phyloP scores from a whole-genome alignment of 768 basidiomycete genomes.

The Tricholoma furcatifolium region DNA sequence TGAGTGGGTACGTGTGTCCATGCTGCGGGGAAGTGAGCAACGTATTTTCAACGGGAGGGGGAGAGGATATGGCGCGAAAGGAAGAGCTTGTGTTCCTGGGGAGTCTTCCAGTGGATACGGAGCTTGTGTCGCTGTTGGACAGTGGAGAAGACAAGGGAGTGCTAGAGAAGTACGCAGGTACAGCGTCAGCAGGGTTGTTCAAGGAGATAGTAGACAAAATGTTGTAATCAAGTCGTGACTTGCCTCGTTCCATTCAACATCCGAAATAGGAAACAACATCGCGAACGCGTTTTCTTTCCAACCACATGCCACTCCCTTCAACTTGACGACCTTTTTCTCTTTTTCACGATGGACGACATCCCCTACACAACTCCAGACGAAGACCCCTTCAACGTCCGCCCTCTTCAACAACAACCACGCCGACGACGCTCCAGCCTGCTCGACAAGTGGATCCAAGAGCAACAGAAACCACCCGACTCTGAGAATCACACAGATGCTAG shows the following conservation, averaged over 20 bases:
- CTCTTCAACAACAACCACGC: conserved; percentile 31
- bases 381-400: conserved; percentile 47
- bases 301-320: conserved; percentile 16
- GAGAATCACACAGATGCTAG: conserved; percentile 31
- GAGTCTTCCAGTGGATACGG: conserved; percentile 89
- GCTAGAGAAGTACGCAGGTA: conserved; percentile 60
- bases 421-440: conserved; percentile 49
- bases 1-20: conserved; percentile 98
- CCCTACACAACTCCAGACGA: conserved; percentile 52
- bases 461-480: conserved; percentile 28
- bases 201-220: conserved; percentile 44
- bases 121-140: conserved; percentile 84
- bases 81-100: conserved; percentile 82
- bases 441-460: conserved; percentile 54
- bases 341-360: conserved; percentile 33
- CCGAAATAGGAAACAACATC: conserved; percentile 30
- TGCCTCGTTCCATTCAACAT: conserved; percentile 37
- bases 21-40: conserved; percentile 96
- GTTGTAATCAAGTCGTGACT: conserved; percentile 6
- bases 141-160: conserved; percentile 57
- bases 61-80: conserved; percentile 78
- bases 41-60: conserved; percentile 93
- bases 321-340: conserved; percentile 6
- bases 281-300: conserved; percentile 26
- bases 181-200: conserved; percentile 72